Percentiles rank a stretch among this genome's conserved stretches.
phyloP scores from a whole-genome alignment of 805 yeast species.

The Lipomyces japonicus region DNA sequence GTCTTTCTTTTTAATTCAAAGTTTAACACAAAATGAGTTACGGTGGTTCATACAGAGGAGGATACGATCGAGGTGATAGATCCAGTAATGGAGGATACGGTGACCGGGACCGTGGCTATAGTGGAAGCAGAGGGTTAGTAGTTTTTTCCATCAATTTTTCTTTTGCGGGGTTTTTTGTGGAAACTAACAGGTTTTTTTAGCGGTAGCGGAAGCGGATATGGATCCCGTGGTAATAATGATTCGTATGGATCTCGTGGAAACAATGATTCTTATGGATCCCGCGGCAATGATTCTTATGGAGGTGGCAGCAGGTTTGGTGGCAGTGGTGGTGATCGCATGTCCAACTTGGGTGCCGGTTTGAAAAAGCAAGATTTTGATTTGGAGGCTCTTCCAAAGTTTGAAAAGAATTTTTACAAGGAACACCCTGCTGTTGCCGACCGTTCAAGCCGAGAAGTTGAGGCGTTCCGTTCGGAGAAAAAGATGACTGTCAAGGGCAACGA shows the following conservation, averaged over 20 bases:
- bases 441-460: constrained; percentile 64
- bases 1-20: no score
- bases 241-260: constrained; percentile 14
- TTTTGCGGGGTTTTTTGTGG: neutral
- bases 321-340: constrained; percentile 43
- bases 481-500: constrained; percentile 81
- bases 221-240: constrained; percentile 4
- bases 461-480: constrained; percentile 76
- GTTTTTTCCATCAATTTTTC: neutral
- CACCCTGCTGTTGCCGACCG: constrained; percentile 73
- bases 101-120: constrained; percentile 7
- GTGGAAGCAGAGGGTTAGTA: neutral
- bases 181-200: neutral
- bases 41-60: constrained; percentile 20
- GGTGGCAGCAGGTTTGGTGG: constrained; percentile 40
- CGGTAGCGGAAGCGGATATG: constrained; percentile 1
- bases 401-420: constrained; percentile 91
- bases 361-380: constrained; percentile 78
- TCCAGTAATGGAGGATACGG: constrained; percentile 14
- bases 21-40: constrained; percentile 19
- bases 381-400: constrained; percentile 76
- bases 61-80: constrained; percentile 16
- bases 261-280: constrained; percentile 31
- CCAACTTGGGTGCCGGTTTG: constrained; percentile 52
- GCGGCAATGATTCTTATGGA: constrained; percentile 40